Base-by-base conservation (phyloP, 441 rosid species). In the Macaranga tanarius region DNA sequence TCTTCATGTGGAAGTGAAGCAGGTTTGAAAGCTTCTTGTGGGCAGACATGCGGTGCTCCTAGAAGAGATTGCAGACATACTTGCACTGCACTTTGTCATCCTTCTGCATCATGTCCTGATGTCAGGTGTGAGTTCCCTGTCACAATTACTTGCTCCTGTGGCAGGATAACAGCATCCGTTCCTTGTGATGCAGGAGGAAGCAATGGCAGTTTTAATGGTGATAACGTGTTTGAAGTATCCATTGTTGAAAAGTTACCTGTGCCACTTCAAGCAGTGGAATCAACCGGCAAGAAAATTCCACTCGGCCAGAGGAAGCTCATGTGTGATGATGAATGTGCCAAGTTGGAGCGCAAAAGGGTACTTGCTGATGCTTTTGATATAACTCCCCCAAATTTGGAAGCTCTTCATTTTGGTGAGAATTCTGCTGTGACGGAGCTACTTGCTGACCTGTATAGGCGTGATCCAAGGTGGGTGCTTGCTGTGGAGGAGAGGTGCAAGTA, bases 281-380 rank as follows among this genome's bases (percentile, higher is more conserved):
- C 82, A 10, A 82, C 73, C 19, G 82, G 83, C 67, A 86, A 83
- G 83, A 85, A 73, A 79, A 84, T 88, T 64, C 93, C 97, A 17
- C 92, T 94, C 31, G 93, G 99, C 52, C 97, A 86, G 84, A 89
- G 99, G 80, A 96, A 92, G 88, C 93, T 96, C 64, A 67, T 79
- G 66, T 94, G 99, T 60, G 93, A 92, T 78, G 93, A 89, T 66
- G 97, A 96, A 71, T 96, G 98, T 77, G 92, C 95, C 26, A 96
- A 89, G 82, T 65, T 88, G 81, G 98, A 96, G 84, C 98, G 98
- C 59, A 94, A 91, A 76, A 88, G 90, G 74, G 82, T 90, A 77
- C 98, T 96, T 75, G 97, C 97, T 4, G 97, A 92, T 85, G 99
- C 97, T 48, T 93, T 96, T 87, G 99, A 96, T 78, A 88, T 94